A percentile compares a stretch with the other conserved stretches of the same genome.
Evolutionary conservation across 257 asterid species (phyloP).

Genomic region (Mitragyna speciosa): DNA sequence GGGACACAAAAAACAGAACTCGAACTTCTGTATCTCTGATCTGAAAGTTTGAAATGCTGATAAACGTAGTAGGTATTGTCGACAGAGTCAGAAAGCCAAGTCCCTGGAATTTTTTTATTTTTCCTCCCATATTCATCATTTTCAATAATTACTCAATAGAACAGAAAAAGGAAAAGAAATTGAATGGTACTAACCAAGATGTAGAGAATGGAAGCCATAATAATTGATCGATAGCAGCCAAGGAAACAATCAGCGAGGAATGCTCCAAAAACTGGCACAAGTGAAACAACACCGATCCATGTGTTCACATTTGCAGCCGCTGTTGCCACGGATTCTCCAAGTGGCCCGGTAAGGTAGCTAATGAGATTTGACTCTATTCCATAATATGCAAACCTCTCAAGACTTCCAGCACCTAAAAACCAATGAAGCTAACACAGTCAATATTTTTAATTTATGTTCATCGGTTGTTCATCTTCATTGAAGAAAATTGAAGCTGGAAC

Average conservation of each 20-base stretch:
- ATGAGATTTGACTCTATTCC: neutral
- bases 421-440: neutral
- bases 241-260: neutral
- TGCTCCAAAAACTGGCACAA: neutral
- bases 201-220: too few relatives aligned
- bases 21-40: slow-evolving; percentile 7
- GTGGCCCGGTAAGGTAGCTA: neutral
- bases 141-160: neutral
- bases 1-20: slow-evolving; percentile 31
- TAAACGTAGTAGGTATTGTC: slow-evolving; percentile 17
- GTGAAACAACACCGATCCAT: neutral
- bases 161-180: neutral
- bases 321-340: neutral
- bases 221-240: neutral
- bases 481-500: too few relatives aligned
- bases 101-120: slow-evolving; percentile 22
- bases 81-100: slow-evolving; percentile 31
- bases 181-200: neutral
- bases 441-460: too few relatives aligned
- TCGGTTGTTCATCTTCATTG: too few relatives aligned
- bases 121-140: neutral
- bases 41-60: neutral
- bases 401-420: slow-evolving; percentile 26
- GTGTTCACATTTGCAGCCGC: neutral
- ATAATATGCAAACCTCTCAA: slow-evolving; percentile 26